phyloP scores from a whole-genome alignment of 1,284 basidiomycete species.

The Pholiota adiposa region DNA sequence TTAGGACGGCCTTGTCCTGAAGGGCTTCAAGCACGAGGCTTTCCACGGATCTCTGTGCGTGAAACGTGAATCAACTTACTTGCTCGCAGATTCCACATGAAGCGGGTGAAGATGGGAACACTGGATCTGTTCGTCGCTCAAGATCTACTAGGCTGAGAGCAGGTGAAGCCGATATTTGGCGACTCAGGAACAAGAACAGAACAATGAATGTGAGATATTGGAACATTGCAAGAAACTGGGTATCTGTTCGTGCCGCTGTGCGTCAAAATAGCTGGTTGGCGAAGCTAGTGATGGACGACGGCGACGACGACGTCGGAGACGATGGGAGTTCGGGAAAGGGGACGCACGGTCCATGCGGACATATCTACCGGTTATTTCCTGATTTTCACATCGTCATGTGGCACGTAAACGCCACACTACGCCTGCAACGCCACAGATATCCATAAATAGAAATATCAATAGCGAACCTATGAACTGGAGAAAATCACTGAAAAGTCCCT shows the following conservation, averaged over 20 bases:
- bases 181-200: constrained; percentile 15
- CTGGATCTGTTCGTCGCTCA: constrained; percentile 40
- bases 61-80: constrained; percentile 24
- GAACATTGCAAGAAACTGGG: constrained; percentile 15
- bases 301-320: not conserved
- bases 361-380: not conserved
- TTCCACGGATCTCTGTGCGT: not conserved
- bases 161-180: constrained; percentile 18
- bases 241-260: not conserved
- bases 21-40: not conserved
- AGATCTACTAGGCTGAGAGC: constrained; percentile 16
- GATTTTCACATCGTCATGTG: not conserved
- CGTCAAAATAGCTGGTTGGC: not conserved
- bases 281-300: not conserved
- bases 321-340: not conserved
- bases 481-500: not conserved
- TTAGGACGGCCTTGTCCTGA: not conserved
- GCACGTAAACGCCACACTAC: not conserved
- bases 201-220: constrained; percentile 21
- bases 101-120: constrained; percentile 52
- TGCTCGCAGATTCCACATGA: constrained; percentile 59
- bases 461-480: not conserved
- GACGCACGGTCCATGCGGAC: not conserved
- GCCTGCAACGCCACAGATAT: not conserved
- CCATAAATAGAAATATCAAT: not conserved